A percentile compares a stretch with the other conserved stretches of the same genome.
phyloP scores from a whole-genome alignment of 2,329 filamentous ascomycete genomes.

The Botrytis aclada region DNA sequence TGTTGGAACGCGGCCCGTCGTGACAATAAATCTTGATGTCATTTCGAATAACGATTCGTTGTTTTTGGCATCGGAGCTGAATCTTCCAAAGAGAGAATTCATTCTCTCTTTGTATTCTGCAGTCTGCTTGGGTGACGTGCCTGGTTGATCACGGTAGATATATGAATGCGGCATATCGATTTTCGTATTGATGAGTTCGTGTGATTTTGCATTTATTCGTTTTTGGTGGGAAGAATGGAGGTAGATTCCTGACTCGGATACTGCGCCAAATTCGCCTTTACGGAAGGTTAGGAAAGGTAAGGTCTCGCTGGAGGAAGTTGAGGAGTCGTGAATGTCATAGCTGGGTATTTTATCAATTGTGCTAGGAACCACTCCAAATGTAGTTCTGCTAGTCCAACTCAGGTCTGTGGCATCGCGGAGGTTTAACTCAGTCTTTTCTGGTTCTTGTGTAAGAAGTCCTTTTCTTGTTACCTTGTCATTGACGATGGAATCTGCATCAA shows the following conservation, averaged over 20 bases:
- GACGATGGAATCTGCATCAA: not conserved
- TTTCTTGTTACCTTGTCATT: not conserved
- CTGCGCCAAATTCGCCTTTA: conserved; percentile 55
- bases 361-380: conserved; percentile 35
- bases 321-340: not conserved
- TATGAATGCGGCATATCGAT: conserved; percentile 48
- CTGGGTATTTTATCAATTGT: conserved; percentile 34
- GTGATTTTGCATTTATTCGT: not conserved
- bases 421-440: not conserved
- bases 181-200: conserved; percentile 37
- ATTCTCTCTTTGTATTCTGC: not conserved
- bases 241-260: conserved; percentile 53
- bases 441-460: not conserved
- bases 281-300: conserved; percentile 3
- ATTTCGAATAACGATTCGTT: not conserved
- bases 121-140: not conserved
- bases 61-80: not conserved
- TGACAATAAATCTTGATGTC: not conserved
- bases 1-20: not conserved
- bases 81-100: not conserved
- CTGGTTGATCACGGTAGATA: conserved; percentile 17
- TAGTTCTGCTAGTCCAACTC: conserved; percentile 21
- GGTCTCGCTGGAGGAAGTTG: not conserved
- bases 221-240: conserved; percentile 8
- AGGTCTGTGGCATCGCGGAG: not conserved